Base-by-base conservation (phyloP, 495 filamentous ascomycete species). In the Penicillium simplicissimum region DNA sequence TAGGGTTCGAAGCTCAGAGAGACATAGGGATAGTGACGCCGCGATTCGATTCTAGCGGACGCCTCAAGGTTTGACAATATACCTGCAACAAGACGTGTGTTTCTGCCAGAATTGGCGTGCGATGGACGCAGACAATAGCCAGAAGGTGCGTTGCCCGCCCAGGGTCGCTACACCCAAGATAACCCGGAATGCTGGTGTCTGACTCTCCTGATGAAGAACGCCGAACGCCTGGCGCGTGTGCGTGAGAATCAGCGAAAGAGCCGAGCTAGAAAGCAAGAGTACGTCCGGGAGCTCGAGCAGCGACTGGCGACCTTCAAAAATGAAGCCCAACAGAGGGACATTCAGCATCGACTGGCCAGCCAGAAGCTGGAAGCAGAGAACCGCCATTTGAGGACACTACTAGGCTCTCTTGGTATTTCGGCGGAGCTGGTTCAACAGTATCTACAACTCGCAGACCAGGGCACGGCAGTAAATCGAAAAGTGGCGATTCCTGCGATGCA, bases 221-320 rank as follows among this genome's bases (percentile, higher is more conserved):
- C 63, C 23, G 71, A 76, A n/a, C 72, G 72, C 61, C 71, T 76
- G 15, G 75, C 76, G 10, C 74, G 78, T n/a, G 68, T 80, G 49
- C 82, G 91, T n/a, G 89, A 93, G 51, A 95, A 95, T 70, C 91
- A 95, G 67, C 84, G 91, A 45, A 88, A 87, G 38, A 92, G 88
- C 49, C 86, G 91, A 25, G 90, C 90, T 13, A 80, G 87, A 23
- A 85, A 85, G 60, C 92, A 90, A 74, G 87, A 92, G 68, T 90
- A 96, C 69, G 72, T 91, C 19, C 76, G 84, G 36, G 85, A 89
- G 23, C 78, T 95, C 33, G 91, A 95, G 68, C 69, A 81, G 43
- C 86, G 84, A 58, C 69, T 91, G 48, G 81, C 82, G n/a, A 61
- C 74, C 8, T 87, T 78, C 63, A 86, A 93, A 67, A 65, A 74